Percentiles rank a stretch among this genome's conserved stretches.
Conservation (phyloP, 306 rosid species). For the Myrica gale region DNA sequence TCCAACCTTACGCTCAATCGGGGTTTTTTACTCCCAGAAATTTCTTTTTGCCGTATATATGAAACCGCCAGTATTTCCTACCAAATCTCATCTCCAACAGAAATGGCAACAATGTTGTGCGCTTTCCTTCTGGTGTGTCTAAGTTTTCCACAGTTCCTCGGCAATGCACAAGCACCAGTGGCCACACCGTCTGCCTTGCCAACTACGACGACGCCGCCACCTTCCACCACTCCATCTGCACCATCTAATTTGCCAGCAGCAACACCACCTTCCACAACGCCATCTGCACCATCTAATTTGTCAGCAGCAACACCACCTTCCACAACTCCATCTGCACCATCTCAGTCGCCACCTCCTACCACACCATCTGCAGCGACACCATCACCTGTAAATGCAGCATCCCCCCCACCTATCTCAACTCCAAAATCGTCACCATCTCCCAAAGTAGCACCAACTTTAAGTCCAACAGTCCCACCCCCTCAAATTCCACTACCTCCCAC, state of each 20-base stretch:
- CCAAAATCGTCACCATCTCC: slow-evolving; percentile 59
- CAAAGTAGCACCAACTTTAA: slow-evolving; percentile 48
- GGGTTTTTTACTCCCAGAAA: neutral
- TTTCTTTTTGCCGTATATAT: slow-evolving; percentile 1
- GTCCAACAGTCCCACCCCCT: slow-evolving; percentile 54
- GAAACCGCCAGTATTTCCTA: slow-evolving; percentile 7
- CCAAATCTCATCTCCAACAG: slow-evolving; percentile 8
- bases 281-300: neutral
- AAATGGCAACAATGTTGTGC: slow-evolving; percentile 38
- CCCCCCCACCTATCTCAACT: slow-evolving; percentile 43
- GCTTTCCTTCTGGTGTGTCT: slow-evolving; percentile 23
- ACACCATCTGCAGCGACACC: slow-evolving; percentile 15
- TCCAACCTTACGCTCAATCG: slow-evolving; percentile 32
- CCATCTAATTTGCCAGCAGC: neutral
- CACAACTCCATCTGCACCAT: neutral
- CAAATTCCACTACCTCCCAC: slow-evolving; percentile 55
- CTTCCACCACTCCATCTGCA: neutral
- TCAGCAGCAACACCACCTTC: slow-evolving; percentile 8
- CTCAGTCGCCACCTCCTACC: neutral
- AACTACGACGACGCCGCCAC: slow-evolving; percentile 2
- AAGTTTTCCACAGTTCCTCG: slow-evolving; percentile 23
- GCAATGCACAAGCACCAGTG: slow-evolving; percentile 39
- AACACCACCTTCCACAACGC: slow-evolving; percentile 1
- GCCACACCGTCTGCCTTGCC: slow-evolving; percentile 41
- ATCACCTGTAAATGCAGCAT: slow-evolving; percentile 22